Evolutionary conservation across 805 yeast species (phyloP).

Genomic region (Lipomyces anomalus): DNA sequence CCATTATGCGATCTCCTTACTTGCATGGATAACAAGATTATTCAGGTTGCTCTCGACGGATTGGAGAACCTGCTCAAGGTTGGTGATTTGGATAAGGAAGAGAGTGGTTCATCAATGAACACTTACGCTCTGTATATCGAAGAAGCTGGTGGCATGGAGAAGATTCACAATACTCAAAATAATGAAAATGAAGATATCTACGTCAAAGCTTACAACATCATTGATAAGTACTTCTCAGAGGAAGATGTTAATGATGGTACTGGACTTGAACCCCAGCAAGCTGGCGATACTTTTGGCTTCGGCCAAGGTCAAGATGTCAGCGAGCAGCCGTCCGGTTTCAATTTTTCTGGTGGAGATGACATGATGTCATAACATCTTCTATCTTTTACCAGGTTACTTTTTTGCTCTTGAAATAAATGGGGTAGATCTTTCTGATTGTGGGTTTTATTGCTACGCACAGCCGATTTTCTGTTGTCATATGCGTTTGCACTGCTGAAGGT

Average conservation of each 20-base stretch:
- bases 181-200: constrained; percentile 89
- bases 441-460: too few species aligned
- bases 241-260: constrained; percentile 64
- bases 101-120: constrained; percentile 61
- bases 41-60: constrained; percentile 93
- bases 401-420: not conserved
- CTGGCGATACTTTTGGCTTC: constrained; percentile 83
- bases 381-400: not conserved
- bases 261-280: constrained; percentile 62
- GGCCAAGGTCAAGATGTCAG: constrained; percentile 53
- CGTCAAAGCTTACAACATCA: constrained; percentile 81
- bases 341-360: constrained; percentile 33
- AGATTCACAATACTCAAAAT: constrained; percentile 86
- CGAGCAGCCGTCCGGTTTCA: constrained; percentile 44
- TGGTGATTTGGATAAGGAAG: constrained; percentile 89
- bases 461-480: too few species aligned
- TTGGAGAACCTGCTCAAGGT: constrained; percentile 87
- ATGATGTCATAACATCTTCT: not conserved
- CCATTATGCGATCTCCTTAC: constrained; percentile 90
- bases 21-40: constrained; percentile 83
- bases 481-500: too few species aligned
- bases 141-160: constrained; percentile 98
- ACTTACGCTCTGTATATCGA: constrained; percentile 88
- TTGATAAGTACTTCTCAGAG: constrained; percentile 84
- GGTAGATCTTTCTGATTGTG: too few species aligned